Conservation (phyloP, 75 land plant species). For the Adiantum capillusveneris region DNA sequence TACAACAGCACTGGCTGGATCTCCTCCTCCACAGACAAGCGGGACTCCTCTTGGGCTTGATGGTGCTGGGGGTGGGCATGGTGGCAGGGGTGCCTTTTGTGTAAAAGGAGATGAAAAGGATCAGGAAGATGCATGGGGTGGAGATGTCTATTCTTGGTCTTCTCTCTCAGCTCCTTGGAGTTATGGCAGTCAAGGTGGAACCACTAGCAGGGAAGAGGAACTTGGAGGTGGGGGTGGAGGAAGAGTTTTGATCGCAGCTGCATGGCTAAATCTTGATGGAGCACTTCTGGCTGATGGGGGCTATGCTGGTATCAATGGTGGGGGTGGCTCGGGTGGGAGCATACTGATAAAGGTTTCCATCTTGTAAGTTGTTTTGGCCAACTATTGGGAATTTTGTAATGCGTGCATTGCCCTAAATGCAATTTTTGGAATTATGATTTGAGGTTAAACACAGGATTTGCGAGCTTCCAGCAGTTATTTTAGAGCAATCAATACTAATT, state of each 20-base stretch:
- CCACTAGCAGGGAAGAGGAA: constrained; percentile 51
- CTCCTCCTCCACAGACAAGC: constrained; percentile 80
- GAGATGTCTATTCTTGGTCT: constrained; percentile 87
- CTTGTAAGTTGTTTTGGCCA: constrained; percentile 46
- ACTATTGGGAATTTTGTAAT: no score
- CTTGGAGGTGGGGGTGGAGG: constrained; percentile 94
- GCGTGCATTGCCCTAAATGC: no score
- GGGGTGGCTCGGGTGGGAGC: constrained; percentile 98
- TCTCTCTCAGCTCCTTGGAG: constrained; percentile 55
- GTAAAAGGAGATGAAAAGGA: constrained; percentile 37
- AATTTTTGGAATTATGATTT: no score
- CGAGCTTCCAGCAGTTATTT: no score
- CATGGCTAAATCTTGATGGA: constrained; percentile 53
- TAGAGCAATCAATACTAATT: no score
- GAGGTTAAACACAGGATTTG: no score
- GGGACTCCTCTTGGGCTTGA: constrained; percentile 68
- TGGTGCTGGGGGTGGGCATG: constrained; percentile 98
- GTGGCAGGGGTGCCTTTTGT: constrained; percentile 94
- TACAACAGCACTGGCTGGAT: constrained; percentile 63
- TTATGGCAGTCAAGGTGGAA: constrained; percentile 88
- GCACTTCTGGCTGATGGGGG: constrained; percentile 80
- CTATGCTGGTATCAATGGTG: constrained; percentile 68
- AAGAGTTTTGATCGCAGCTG: constrained; percentile 35
- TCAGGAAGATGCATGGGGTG: constrained; percentile 95
- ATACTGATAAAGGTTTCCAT: constrained; percentile 46